Evolutionary conservation across 306 rosid genomes (phyloP), one percentile per base, ranked within the genome.

Genomic region (Carpinus fangiana): DNA sequence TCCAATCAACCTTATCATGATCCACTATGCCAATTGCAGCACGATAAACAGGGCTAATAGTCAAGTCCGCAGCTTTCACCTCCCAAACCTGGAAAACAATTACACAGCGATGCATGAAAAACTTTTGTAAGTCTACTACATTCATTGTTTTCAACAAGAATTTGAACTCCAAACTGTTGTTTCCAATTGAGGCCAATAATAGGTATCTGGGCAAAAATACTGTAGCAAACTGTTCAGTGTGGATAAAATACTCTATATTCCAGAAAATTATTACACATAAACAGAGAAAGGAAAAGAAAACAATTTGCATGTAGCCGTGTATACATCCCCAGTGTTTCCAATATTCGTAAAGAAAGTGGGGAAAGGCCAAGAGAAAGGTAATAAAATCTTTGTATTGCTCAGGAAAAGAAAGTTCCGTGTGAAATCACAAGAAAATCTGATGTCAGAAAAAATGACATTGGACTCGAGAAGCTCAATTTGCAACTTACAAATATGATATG

Each of bases 51-150:
- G 98, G 98, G 82, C 97, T 95, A 83, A 95, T 87, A 68, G 98
- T 93, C 89, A 95, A 82, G 75, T 95, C 99, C 47, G 99, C 99
- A 56, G 98, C 98, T 85, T 90, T 95, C 76, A 95, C 98, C 86
- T 90, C 98, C 98, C 99, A 93, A 78, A 95, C 98, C 98, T 95
- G 77, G 17, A 81, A 68, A 79, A 73, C 82, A 72, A 18, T 26
- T 26, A 46, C 51, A 56, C 41, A 68, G 46, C 31, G 7, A 70
- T 34, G 48, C 61, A 76, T 26, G 53, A 69, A 51, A 43, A 71
- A 8, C 60, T 41, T 21, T 17, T 26, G 12, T 7, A 73, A 72
- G 51, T 66, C 65, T 65, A 47, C 72, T 8, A 20, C 45, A 7
- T 46, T 68, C 5, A 62, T 31, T 62, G 69, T 14, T 28, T 12